Percentiles rank a stretch among this genome's conserved stretches.
These are phyloP conservation scores for Perkinsela sp. DNA, from an alignment of 208 protist species.

Conservation along the genomic window DNA sequence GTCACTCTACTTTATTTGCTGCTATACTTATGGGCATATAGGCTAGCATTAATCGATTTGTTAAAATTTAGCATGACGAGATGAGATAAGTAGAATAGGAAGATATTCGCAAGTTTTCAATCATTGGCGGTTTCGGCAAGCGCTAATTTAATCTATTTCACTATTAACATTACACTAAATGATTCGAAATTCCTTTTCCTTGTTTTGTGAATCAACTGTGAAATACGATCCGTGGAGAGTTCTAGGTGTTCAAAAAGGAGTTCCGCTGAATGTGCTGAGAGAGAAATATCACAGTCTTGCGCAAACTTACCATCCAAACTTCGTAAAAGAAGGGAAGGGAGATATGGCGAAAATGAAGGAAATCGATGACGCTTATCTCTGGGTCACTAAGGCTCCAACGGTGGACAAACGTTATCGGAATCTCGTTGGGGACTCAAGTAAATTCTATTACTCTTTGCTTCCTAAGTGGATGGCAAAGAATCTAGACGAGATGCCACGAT, in stretches of 20 bases:
- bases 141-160: no score
- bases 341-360: constrained; percentile 42
- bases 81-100: no score
- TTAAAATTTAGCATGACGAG: no score
- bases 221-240: constrained; percentile 50
- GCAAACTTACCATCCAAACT: constrained; percentile 41
- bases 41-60: no score
- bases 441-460: constrained; percentile 53
- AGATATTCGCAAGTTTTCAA: no score
- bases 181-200: no score
- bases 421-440: constrained; percentile 41
- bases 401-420: constrained; percentile 53
- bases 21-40: no score
- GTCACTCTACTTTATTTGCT: no score
- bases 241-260: constrained; percentile 32
- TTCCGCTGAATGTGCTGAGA: constrained; percentile 25
- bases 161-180: no score
- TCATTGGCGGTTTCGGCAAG: no score
- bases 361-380: constrained; percentile 57
- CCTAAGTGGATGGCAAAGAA: constrained; percentile 64
- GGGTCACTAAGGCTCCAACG: constrained; percentile 52
- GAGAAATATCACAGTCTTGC: constrained; percentile 50
- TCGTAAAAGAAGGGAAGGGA: constrained; percentile 23
- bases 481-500: constrained; percentile 63
- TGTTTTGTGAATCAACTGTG: no score